Base-by-base conservation (phyloP, 371 early-diverging fungal species). In the Mucor velutinosus region DNA sequence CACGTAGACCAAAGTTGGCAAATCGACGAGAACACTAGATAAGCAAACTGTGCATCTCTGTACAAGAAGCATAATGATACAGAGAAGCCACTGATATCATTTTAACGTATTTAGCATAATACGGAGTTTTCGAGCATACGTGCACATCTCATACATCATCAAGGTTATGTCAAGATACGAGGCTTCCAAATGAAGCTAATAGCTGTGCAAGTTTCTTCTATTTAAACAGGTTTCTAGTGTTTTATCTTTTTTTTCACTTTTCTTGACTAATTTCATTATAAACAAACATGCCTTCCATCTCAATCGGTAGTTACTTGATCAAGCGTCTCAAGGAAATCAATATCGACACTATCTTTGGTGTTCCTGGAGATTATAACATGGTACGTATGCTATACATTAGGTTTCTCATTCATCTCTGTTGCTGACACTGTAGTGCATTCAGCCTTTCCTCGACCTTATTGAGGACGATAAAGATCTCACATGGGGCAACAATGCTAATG, bases 311-410 rank as follows among this genome's bases (percentile, higher is more conserved):
- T 45, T 77, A 80, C 55, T 69, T 84, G 37, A 30, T 84, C 33
- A 66, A 75, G 32, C 76, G 84, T 58, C 74, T 84, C 58, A 81
- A 81, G 67, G 81, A 84, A 64, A 67, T 84, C 27, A 80, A 80
- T 39, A 74, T 80, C 35, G 76, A 80, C 32, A 75, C 76, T 6
- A 72, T 84, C 39, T 81, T 81, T 63, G 84, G 84, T 56, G 75
- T 78, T 12, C 84, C 84, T 30, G 84, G 84, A 15, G 84, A 84
- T 57, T 84, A 77, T 69, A 84, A 84, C 25, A 74, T 84, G 79
- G 78, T 78, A 70, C 53, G 51, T n/a, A 25, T 14, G 27, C 2
- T 15, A 2, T 10, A 60, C 15, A 33, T 7, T 33, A 49, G 33
- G 23, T 12, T 2, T 37, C 37, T 11, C 14, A 0, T 12, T 37